A percentile compares a stretch with the other conserved stretches of the same genome.
Evolutionary conservation across 2,329 filamentous ascomycete genomes (phyloP).

Genomic region (Metarhizium robertsii): DNA sequence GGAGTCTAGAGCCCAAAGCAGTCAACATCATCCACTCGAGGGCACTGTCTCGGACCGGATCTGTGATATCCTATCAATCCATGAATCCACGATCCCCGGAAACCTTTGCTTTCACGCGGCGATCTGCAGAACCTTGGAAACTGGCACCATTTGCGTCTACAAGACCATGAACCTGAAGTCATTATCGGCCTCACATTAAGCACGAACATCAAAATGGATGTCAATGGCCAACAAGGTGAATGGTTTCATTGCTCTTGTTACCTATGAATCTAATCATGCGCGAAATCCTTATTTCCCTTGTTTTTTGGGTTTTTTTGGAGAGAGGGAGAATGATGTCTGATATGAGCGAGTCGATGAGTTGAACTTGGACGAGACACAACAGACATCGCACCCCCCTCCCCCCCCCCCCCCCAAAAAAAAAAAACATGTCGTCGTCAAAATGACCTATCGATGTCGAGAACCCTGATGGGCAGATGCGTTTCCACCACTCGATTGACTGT

Average conservation of each 20-base stretch:
- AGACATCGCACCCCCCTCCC: no score
- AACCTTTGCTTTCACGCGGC: background rate
- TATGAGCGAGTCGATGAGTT: no score
- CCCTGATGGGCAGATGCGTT: background rate
- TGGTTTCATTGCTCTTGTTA: no score
- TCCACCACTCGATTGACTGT: background rate
- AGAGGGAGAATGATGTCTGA: no score
- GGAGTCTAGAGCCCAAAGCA: background rate
- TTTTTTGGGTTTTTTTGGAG: no score
- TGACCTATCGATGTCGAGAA: background rate
- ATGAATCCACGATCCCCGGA: background rate
- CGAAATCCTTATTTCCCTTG: no score
- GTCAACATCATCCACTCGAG: background rate
- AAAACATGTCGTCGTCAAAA: background rate
- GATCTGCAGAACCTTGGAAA: background rate
- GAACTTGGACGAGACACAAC: no score
- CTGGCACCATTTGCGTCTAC: background rate
- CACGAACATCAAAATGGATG: no score
- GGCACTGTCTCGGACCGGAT: background rate
- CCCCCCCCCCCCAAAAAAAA: background rate
- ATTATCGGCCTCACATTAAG: no score
- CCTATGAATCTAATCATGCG: no score
- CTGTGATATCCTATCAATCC: background rate
- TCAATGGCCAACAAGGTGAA: no score
- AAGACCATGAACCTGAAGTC: no score